A percentile compares a stretch with the other conserved stretches of the same genome.
These are phyloP conservation scores for Trypanosoma avium DNA, from an alignment of 208 protist genomes.

Conservation along the genomic window DNA sequence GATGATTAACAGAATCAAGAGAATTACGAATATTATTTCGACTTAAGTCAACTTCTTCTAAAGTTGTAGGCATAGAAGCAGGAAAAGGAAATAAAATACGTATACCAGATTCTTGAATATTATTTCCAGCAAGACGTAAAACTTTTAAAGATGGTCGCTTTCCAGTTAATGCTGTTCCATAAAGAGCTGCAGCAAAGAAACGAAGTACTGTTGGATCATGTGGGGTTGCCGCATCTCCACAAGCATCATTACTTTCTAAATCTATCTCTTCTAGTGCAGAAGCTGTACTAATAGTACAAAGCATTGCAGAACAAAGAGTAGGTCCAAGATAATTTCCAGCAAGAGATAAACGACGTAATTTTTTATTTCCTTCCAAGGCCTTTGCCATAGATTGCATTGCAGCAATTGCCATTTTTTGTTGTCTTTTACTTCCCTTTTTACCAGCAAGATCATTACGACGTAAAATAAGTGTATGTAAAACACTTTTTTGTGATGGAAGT, in stretches of 20 bases:
- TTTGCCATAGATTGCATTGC: constrained; percentile 53
- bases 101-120: constrained; percentile 50
- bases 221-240: constrained; percentile 46
- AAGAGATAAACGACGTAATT: constrained; percentile 60
- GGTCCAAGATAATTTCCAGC: constrained; percentile 80
- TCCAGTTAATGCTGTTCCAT: constrained; percentile 11
- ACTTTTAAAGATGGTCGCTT: constrained; percentile 29
- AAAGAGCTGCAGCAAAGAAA: constrained; percentile 54
- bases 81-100: constrained; percentile 41
- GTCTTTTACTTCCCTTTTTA: constrained; percentile 25
- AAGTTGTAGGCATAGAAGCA: constrained; percentile 24
- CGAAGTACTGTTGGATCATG: constrained; percentile 48
- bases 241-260: constrained; percentile 70
- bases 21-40: constrained; percentile 66
- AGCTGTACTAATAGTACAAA: constrained; percentile 44
- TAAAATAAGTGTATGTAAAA: constrained; percentile 63
- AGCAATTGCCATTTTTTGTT: constrained; percentile 37
- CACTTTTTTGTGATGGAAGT: constrained; percentile 32
- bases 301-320: constrained; percentile 45
- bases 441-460: constrained; percentile 42
- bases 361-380: constrained; percentile 45
- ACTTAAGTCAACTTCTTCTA: constrained; percentile 65
- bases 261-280: constrained; percentile 71
- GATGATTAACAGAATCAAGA: constrained; percentile 35
- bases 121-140: constrained; percentile 67